Evolutionary conservation across 2,329 filamentous ascomycete species (phyloP), one percentile per base, ranked within the genome.

Genomic region (Orbilia ellipsospora): DNA sequence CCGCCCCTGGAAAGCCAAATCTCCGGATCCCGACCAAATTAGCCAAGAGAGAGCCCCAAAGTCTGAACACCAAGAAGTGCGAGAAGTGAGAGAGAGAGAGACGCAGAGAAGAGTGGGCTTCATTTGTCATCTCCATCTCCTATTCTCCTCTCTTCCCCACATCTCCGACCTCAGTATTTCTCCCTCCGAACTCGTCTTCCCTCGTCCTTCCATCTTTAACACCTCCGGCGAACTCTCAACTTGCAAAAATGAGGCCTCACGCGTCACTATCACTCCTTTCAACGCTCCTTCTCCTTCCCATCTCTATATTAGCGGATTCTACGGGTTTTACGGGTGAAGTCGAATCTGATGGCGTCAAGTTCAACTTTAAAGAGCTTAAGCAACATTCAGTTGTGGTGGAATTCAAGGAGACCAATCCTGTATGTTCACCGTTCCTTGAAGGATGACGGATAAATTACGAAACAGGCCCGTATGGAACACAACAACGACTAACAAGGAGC

Each of bases 361-460:
- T 78, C 61, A 59, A 78, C 54, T 68, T 79, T 20, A 75, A 67
- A 23, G 56, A 76, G 40, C 74, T 79, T 45, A 77, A 70, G 48
- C 54, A 54, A 51, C 72, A 69, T 61, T 69, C 72, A 15, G 72
- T 69, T 20, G 48, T 65, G 36, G 60, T 75, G 7, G 59, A 55
- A 18, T 51, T 60, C n/a, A 44, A 50, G 28, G 40, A 64, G 44
- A 12, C 16, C 1, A 42, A 64, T 40, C 20, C 64, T 15, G 72
- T 75, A 75, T 23, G 72, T 69, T 15, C n/a, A 42, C 55, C n/a
- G 18, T n/a, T 52, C 42, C n/a, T 40, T 36, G 44, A 7, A 45
- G 20, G 16, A 28, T 23, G 52, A 55, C 64, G 70, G 62, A 62
- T 66, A 61, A 57, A 54, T 48, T 18, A n/a, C 44, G 44, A 48